Evolutionary conservation across 768 basidiomycete species (phyloP), one percentile per base, ranked within the genome.

Genomic region (Gymnopilus junonius): DNA sequence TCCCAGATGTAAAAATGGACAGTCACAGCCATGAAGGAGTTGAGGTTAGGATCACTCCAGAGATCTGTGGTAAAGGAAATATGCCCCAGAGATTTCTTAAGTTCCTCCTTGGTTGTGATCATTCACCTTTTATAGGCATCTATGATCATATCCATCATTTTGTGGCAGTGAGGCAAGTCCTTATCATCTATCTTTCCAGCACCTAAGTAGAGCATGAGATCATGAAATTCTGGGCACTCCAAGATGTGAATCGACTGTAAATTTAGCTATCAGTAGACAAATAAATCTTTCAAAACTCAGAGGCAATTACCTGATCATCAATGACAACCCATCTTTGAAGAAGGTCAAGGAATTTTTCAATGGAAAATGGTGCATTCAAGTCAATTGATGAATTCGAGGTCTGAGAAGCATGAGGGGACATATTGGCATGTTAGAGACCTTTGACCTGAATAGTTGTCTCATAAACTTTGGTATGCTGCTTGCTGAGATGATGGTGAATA

Each of bases 211-310:
- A 75, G 58, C 0, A 76, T 60, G 20, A 79, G 70, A 0, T 74
- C 70, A 0, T 75, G 68, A 34, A 82, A 71, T 58, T 76, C 75
- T 0, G 60, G 66, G 39, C 64, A 68, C 20, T 81, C 79, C 10
- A 81, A 69, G 45, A 82, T 69, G 71, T 77, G 73, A 1, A 80
- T 59, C 3, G 79, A 74, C 79, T 81, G 45, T 10, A 48, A 32
- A 43, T 8, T 50, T 21, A 29, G 31, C 23, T 2, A 46, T 35
- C 8, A 37, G 51, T 21, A 63, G 42, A 27, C 27, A 8, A 55
- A 37, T 31, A 48, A 5, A 15, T 29, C 32, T 12, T 35, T 46
- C n/a, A 55, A 10, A 10, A 1, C 50, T 62, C 27, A 40, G 12
- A 23, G 51, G 20, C 17, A 66, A 67, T 23, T 69, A 78, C 79